Evolutionary conservation across 2,329 filamentous ascomycete genomes (phyloP), one percentile per base, ranked within the genome.

Genomic region (Curvularia verruculosa): DNA sequence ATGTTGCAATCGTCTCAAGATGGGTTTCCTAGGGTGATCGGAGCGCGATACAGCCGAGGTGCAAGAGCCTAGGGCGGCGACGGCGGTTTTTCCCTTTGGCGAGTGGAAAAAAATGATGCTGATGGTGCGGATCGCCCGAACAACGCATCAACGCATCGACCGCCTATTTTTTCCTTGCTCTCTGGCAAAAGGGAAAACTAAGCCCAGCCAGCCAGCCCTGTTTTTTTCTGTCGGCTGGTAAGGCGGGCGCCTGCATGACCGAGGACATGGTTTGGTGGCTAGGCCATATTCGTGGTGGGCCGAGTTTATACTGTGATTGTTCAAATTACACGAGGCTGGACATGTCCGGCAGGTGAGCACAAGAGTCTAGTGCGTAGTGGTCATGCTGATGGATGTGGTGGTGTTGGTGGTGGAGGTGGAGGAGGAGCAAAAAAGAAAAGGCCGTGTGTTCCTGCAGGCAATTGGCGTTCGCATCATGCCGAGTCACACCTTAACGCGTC

Each of bases 401-500:
- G 3, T 3, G n/a, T 15, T 9, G 13, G 15, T 48, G 15, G 19
- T 23, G 12, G 34, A 8, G 10, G 23, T 12, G 3, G 3, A 8
- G 10, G 23, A 5, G 3, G 3, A n/a, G 21, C 45, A 37, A 12
- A 48, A 26, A 49, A 44, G 29, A 29, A 54, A 54, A 52, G 54
- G 18, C 36, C 47, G 31, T 46, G 45, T 55, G 57, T 62, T 49
- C 49, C 58, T 65, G 61, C 58, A 62, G 56, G 49, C 64, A 48
- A 59, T 65, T 57, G 56, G 61, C 39, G 60, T 65, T 58, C 61
- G 59, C 59, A 64, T 64, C 49, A 63, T 58, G 55, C 58, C 60
- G 61, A 66, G 62, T 61, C 54, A 52, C 56, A 57, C 45, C 40
- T 57, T 54, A 39, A 56, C 56, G 56, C 52, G 56, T 46, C 34